These are phyloP conservation scores for Aurantiochytrium sp. DNA, from an alignment of 108 stramenopile species.

Conservation along the genomic window DNA sequence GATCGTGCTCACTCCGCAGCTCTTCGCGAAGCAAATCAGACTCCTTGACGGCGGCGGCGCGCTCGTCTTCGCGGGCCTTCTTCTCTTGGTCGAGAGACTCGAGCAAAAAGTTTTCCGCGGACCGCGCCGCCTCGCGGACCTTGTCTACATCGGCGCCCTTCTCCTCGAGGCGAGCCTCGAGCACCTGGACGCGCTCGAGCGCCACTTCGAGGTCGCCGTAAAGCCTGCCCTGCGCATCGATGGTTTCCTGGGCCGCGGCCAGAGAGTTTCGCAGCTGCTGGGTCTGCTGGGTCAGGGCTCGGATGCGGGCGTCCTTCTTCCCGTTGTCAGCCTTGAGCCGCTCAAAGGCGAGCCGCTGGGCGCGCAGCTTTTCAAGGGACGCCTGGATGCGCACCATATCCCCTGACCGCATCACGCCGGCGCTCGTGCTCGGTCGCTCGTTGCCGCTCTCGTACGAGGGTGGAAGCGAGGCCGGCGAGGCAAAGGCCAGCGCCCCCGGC, in stretches of 20 bases:
- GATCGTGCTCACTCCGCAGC: background rate
- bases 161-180: background rate
- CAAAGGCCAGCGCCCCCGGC: background rate
- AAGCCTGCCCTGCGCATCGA: background rate
- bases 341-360: background rate
- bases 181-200: background rate
- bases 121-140: background rate
- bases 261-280: background rate
- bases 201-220: background rate
- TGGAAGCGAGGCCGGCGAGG: background rate
- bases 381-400: background rate
- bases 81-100: background rate
- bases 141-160: background rate
- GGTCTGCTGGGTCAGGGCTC: background rate
- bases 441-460: background rate
- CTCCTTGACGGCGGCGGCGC: background rate
- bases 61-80: background rate
- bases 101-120: background rate
- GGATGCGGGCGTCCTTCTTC: background rate
- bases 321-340: background rate
- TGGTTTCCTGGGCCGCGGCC: background rate
- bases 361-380: constrained; percentile 7
- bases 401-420: background rate
- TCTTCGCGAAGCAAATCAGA: background rate
- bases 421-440: background rate